A percentile compares a stretch with the other conserved stretches of the same genome.
Conservation (phyloP, 768 basidiomycete species). For the Rhodosporidiobolus sp. region DNA sequence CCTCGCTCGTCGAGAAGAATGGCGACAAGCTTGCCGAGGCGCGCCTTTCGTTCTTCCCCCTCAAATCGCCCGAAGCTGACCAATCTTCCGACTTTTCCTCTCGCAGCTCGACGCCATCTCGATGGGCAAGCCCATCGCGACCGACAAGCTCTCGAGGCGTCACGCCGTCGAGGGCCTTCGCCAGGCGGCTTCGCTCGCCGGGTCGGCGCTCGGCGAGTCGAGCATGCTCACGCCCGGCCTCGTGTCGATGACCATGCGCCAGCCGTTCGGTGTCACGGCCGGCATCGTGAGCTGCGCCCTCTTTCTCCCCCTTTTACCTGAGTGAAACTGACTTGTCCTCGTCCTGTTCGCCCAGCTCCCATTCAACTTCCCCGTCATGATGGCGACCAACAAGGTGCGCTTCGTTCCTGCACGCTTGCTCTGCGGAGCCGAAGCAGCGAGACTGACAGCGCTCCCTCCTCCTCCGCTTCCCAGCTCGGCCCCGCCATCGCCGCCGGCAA, state of each 20-base stretch:
- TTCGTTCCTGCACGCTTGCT: too few relatives aligned
- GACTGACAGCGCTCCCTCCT: too few relatives aligned
- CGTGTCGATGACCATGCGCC: slow-evolving; percentile 23
- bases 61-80: not conserved
- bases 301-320: not conserved
- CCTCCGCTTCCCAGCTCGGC: not conserved
- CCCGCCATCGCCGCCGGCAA: slow-evolving; percentile 43
- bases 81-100: not conserved
- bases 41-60: not conserved
- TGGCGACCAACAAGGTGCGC: slow-evolving; percentile 36
- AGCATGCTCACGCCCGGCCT: slow-evolving; percentile 25
- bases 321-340: not conserved
- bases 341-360: slow-evolving; percentile 3
- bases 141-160: not conserved
- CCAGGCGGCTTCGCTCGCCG: slow-evolving; percentile 7
- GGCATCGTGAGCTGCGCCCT: slow-evolving; percentile 6
- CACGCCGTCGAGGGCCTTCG: not conserved
- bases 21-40: slow-evolving; percentile 16
- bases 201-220: slow-evolving; percentile 20
- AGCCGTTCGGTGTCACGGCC: slow-evolving; percentile 35
- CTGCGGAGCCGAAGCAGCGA: too few relatives aligned
- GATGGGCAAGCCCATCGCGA: slow-evolving; percentile 15
- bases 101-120: slow-evolving; percentile 30
- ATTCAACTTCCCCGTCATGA: slow-evolving; percentile 40
- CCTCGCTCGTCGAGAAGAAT: slow-evolving; percentile 34